Conservation (phyloP, 169 alveolate genomes). For the Sarcocystis neurona region DNA sequence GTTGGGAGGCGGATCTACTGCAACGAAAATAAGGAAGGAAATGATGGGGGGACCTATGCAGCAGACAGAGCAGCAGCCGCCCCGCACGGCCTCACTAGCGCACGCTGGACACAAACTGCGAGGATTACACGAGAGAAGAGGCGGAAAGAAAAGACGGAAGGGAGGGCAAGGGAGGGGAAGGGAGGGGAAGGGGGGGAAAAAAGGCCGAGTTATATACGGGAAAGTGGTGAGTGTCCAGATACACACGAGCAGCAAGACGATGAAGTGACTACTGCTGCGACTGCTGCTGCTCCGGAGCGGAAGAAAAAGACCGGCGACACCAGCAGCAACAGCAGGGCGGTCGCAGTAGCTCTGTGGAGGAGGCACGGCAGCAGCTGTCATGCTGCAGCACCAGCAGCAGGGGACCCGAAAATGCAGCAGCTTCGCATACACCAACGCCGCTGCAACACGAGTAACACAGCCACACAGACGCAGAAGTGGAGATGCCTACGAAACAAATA, state of each 20-base stretch:
- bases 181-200: conserved; percentile 1
- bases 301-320: background rate
- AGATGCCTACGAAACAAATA: too few relatives aligned
- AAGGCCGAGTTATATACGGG: background rate
- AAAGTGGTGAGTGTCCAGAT: background rate
- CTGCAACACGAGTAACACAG: too few relatives aligned
- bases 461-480: too few relatives aligned
- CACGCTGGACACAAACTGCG: too few relatives aligned
- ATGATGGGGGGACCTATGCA: too few relatives aligned
- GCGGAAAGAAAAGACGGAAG: background rate
- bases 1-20: background rate
- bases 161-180: background rate
- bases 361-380: too few relatives aligned
- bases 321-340: background rate
- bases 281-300: background rate
- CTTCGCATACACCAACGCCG: too few relatives aligned
- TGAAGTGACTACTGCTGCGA: background rate
- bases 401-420: too few relatives aligned
- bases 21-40: background rate
- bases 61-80: too few relatives aligned
- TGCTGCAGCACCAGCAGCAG: too few relatives aligned
- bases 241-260: background rate
- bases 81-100: too few relatives aligned
- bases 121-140: background rate
- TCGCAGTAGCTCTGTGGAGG: background rate